phyloP scores from a whole-genome alignment of 2,329 filamentous ascomycete species.

The Exserohilum turcica region DNA sequence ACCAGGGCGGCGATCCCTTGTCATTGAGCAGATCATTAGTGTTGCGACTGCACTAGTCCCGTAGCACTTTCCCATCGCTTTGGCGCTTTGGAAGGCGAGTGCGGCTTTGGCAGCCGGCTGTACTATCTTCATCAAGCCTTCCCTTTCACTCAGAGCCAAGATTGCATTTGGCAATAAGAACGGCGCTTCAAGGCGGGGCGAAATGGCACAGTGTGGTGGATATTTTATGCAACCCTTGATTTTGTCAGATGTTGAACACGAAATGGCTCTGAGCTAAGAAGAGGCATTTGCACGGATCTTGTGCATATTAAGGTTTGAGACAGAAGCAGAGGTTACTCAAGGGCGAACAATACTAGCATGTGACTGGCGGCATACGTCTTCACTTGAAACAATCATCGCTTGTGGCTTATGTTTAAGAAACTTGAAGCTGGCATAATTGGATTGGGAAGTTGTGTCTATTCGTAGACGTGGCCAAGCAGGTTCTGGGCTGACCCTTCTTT shows the following conservation, averaged over 20 bases:
- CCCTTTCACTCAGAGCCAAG: conserved; percentile 51
- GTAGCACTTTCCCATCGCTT: conserved; percentile 56
- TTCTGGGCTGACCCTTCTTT: background rate
- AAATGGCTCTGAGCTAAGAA: conserved; percentile 47
- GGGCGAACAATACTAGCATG: conserved; percentile 53
- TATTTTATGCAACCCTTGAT: conserved; percentile 53
- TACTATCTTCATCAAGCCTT: conserved; percentile 59
- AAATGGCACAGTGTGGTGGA: too few species aligned
- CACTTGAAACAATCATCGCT: conserved; percentile 7
- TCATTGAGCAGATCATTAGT: conserved; percentile 44
- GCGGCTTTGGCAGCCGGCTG: conserved; percentile 61
- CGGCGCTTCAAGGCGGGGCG: too few species aligned
- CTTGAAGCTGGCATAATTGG: conserved; percentile 26
- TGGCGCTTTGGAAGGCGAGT: conserved; percentile 58
- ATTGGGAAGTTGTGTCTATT: conserved; percentile 32
- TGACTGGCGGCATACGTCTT: conserved; percentile 36
- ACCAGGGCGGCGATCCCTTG: conserved; percentile 16
- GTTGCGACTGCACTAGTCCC: conserved; percentile 37
- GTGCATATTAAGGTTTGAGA: conserved; percentile 64
- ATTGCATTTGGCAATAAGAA: too few species aligned
- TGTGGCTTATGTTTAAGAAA: conserved; percentile 10
- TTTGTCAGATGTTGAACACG: conserved; percentile 25
- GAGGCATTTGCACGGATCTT: conserved; percentile 67
- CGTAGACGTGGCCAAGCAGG: too few species aligned
- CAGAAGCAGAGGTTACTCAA: conserved; percentile 64